Base-by-base conservation (phyloP, 176 grass and related monocot genomes). In the Eragrostis nindensis region DNA sequence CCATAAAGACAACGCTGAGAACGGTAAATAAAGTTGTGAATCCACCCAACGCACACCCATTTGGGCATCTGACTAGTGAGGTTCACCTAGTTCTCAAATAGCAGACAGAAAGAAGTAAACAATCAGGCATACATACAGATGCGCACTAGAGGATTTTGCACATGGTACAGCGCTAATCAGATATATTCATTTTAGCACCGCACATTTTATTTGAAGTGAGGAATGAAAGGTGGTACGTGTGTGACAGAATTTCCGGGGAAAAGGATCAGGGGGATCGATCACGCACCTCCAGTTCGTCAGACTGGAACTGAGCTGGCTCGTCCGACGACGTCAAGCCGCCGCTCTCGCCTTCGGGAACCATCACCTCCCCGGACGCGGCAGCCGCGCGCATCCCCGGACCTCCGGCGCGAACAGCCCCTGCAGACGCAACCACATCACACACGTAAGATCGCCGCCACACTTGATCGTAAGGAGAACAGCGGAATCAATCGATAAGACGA, bases 341-440 rank as follows among this genome's bases (percentile, higher is more conserved):
- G n/a, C 66, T 89, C 75, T 88, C 82, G 26, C 85, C 85, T 44
- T 85, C 85, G 7, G 95, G 85, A 81, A 92, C 81, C 61, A 91
- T 82, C 85, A 87, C 87, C 77, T 89, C 76, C 62, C 85, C 40
- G 8, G 85, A 87, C 39, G 84, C 55, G 17, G 54, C 68, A 11
- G 77, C 85, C 29, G 64, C 64, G 42, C 70, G 36, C 71, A 85
- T 76, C 29, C 72, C 29, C 15, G 52, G 62, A 70, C 57, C 30
- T 39, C 60, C 82, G 59, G 62, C 65, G 71, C 61, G n/a, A 81
- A 80, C 79, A 76, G 71, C 64, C 54, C 81, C 75, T 87, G 43
- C 67, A 77, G 8, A 27, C 86, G 77, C 30, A 75, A 75, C 60
- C 40, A 80, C 43, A 80, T 66, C 71, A 83, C 55, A 15, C 41